phyloP scores from a whole-genome alignment of 352 stramenopile genomes.

The Phytophthora meadii region DNA sequence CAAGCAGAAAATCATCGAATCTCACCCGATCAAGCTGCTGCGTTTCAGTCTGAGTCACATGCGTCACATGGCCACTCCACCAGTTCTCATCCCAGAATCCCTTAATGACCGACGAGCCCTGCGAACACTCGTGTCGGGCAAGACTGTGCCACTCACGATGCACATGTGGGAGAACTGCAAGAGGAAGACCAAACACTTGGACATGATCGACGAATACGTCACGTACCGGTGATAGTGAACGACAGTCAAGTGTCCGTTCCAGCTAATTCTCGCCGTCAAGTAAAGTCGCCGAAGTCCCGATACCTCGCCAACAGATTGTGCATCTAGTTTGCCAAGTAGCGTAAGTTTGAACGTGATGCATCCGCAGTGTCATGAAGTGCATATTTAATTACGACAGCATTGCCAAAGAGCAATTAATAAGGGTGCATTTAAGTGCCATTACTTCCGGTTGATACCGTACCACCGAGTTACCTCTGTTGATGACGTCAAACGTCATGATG shows the following conservation, averaged over 20 bases:
- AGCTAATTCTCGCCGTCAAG: conserved; percentile 13
- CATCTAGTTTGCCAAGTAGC: conserved; percentile 16
- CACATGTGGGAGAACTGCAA: conserved; percentile 58
- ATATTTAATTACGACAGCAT: conserved; percentile 9
- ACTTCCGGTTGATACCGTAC: conserved; percentile 5
- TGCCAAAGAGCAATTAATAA: neutral
- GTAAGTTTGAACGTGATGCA: conserved; percentile 30
- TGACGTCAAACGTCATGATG: neutral
- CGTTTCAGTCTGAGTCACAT: conserved; percentile 61
- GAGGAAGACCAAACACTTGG: conserved; percentile 42
- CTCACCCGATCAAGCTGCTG: conserved; percentile 47
- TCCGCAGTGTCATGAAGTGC: neutral
- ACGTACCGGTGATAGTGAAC: conserved; percentile 29
- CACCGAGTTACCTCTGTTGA: neutral
- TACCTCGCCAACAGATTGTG: conserved; percentile 8
- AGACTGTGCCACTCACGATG: conserved; percentile 52
- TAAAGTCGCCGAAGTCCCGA: conserved; percentile 17
- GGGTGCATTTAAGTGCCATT: neutral
- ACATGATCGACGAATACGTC: conserved; percentile 57
- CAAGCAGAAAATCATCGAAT: conserved; percentile 58
- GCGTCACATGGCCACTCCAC: conserved; percentile 47
- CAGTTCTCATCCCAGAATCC: conserved; percentile 50
- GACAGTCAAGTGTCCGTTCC: conserved; percentile 7
- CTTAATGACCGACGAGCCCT: conserved; percentile 39
- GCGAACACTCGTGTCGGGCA: conserved; percentile 47